Percentiles rank a stretch among this genome's conserved stretches.
Conservation (phyloP, 495 filamentous ascomycete genomes). For the Aspergillus carlsbadensis region DNA sequence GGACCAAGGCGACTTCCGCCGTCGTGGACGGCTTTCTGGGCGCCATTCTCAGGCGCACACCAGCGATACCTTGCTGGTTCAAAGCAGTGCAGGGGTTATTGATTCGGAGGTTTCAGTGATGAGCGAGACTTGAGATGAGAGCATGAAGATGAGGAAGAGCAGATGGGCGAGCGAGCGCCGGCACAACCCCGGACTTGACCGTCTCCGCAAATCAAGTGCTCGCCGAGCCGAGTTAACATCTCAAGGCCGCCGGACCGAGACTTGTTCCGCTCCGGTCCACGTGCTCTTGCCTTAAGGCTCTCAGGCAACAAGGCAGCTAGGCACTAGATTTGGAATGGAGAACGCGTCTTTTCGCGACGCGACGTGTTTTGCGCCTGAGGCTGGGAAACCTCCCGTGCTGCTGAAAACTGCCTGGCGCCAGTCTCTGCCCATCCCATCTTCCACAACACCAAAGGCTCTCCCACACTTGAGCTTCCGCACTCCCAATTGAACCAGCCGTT, state of each 20-base stretch:
- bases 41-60: slow-evolving; percentile 49
- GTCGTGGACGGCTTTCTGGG: slow-evolving; percentile 67
- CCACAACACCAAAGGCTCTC: slow-evolving; percentile 17
- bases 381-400: slow-evolving; percentile 1
- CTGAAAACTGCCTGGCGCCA: slow-evolving; percentile 14
- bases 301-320: slow-evolving; percentile 5
- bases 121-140: background rate
- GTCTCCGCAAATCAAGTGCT: slow-evolving; percentile 27
- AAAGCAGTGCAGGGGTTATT: slow-evolving; percentile 6
- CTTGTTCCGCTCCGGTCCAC: slow-evolving; percentile 31
- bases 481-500: slow-evolving; percentile 18
- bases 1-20: slow-evolving; percentile 75
- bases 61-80: slow-evolving; percentile 5
- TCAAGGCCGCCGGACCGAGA: slow-evolving; percentile 30
- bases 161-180: slow-evolving; percentile 5
- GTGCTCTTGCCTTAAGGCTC: slow-evolving; percentile 13
- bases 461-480: slow-evolving; percentile 9
- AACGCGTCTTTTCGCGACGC: slow-evolving; percentile 29
- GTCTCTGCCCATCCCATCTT: slow-evolving; percentile 5
- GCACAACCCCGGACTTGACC: slow-evolving; percentile 30
- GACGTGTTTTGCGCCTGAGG: slow-evolving; percentile 28
- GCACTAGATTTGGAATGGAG: slow-evolving; percentile 17
- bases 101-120: slow-evolving; percentile 5
- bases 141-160: slow-evolving; percentile 1
- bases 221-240: slow-evolving; percentile 24